Evolutionary conservation across 768 basidiomycete species (phyloP).

Genomic region (Tricholoma sp.): DNA sequence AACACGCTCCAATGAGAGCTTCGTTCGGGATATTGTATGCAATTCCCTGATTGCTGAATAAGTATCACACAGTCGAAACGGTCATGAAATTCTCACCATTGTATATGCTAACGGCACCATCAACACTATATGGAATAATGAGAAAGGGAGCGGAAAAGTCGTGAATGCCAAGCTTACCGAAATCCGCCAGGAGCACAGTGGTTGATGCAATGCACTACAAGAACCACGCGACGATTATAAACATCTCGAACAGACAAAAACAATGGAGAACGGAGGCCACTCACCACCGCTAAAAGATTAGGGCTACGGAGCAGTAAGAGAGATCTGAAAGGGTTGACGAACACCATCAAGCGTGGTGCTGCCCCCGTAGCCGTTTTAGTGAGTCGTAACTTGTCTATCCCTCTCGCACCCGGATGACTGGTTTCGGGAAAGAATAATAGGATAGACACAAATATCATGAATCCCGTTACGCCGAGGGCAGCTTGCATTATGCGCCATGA

Average conservation of each 20-base stretch:
- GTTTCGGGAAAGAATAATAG: slow-evolving; percentile 58
- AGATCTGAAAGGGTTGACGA: slow-evolving; percentile 56
- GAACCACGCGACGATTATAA: neutral
- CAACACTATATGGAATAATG: slow-evolving; percentile 36
- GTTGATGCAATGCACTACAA: slow-evolving; percentile 26
- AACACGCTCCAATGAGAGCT: slow-evolving; percentile 53
- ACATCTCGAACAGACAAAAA: neutral
- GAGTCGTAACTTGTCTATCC: slow-evolving; percentile 41
- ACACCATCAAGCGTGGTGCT: slow-evolving; percentile 26
- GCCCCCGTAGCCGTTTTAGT: too few relatives aligned
- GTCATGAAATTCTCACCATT: slow-evolving; percentile 37
- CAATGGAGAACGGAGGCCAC: slow-evolving; percentile 15
- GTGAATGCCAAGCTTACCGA: slow-evolving; percentile 26
- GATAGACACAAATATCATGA: slow-evolving; percentile 36
- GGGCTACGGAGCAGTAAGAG: slow-evolving; percentile 53
- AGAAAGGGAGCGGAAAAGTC: slow-evolving; percentile 12
- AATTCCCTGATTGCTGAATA: slow-evolving; percentile 37
- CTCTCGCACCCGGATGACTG: slow-evolving; percentile 51
- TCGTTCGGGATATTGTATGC: slow-evolving; percentile 53
- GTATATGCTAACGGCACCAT: slow-evolving; percentile 63
- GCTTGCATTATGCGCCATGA: slow-evolving; percentile 65
- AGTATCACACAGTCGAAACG: neutral
- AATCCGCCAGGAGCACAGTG: slow-evolving; percentile 32
- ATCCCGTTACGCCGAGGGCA: slow-evolving; percentile 34
- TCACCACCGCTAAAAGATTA: slow-evolving; percentile 49